Evolutionary conservation across 805 yeast species (phyloP), one percentile per base, ranked within the genome.

Genomic region (Komagataella mondaviorum): DNA sequence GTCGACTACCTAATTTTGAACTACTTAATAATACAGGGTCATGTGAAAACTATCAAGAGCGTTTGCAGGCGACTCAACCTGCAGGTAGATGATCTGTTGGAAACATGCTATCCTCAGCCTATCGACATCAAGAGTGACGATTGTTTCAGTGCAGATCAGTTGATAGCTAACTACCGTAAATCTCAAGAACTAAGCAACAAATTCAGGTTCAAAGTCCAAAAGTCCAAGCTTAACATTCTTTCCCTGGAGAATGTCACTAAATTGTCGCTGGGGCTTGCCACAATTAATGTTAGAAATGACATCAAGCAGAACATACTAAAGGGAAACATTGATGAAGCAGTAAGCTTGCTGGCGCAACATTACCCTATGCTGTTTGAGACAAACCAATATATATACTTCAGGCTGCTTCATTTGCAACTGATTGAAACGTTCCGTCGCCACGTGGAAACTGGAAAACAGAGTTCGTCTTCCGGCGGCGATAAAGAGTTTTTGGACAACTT

Each of bases 371-470:
- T 85, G 23, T 67, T 86, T 44, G 91, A 85, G 56, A 69, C 73
- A 44, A 77, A 83, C 57, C 78, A 78, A 50, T 71, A 75, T 23
- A 67, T 88, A 23, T 88, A 88, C 63, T 88, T 88, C 68, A 78
- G 83, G 59, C 67, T 89, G 44, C 67, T 88, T 53, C 72, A 90
- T 49, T 68, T 88, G 55, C 84, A 83, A 58, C 69, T 90, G 56
- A 81, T 88, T 44, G 96, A 90, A 64, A 80, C 85, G 78, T 88
- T 89, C 44, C 67, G 91, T 44, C 61, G 61, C n/a, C 78, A 80
- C 46, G 68, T 71, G 49, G 56, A 59, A 18, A 54, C 60, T 10
- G 57, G 63, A 44, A 51, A 58, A 14, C 53, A 57, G 14, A 56
- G 55, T 2, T 58, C 53, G 2, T 62, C 53, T 36, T 63, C 63